phyloP scores from a whole-genome alignment of 2,329 filamentous ascomycete genomes.

The Colletotrichum sp. region DNA sequence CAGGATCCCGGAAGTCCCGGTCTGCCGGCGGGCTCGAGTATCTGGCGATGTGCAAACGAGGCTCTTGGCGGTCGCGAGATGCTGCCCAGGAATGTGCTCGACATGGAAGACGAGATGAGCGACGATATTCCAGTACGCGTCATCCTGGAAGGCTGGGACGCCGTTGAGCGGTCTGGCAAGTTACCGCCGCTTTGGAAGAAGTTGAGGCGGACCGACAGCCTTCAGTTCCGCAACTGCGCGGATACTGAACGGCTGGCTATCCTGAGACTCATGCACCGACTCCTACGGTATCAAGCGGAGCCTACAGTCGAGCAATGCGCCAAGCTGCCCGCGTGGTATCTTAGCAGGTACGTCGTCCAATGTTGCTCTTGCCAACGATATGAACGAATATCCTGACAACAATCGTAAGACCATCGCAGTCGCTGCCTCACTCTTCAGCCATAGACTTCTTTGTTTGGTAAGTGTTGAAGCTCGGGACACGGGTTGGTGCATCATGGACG shows the following conservation, averaged over 20 bases:
- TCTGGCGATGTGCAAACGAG: conserved; percentile 28
- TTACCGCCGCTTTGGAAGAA: conserved; percentile 30
- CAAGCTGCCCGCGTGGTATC: conserved; percentile 28
- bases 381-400: background rate
- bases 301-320: conserved; percentile 22
- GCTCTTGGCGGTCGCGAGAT: conserved; percentile 16
- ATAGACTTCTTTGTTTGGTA: conserved; percentile 36
- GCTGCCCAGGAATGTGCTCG: background rate
- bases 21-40: conserved; percentile 1
- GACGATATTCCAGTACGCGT: conserved; percentile 30
- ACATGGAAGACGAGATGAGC: conserved; percentile 22
- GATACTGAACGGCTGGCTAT: conserved; percentile 26
- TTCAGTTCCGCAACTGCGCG: conserved; percentile 24
- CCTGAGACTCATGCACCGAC: conserved; percentile 26
- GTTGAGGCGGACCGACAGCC: conserved; percentile 24
- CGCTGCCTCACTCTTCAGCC: conserved; percentile 28
- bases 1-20: background rate
- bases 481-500: background rate
- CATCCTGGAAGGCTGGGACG: conserved; percentile 31
- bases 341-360: conserved; percentile 24
- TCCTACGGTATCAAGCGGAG: conserved; percentile 30
- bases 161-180: conserved; percentile 25
- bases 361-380: background rate
- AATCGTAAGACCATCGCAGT: conserved; percentile 27
- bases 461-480: background rate